Base-by-base conservation (phyloP, 1,139 yeast genomes). In the Candida sp. region DNA sequence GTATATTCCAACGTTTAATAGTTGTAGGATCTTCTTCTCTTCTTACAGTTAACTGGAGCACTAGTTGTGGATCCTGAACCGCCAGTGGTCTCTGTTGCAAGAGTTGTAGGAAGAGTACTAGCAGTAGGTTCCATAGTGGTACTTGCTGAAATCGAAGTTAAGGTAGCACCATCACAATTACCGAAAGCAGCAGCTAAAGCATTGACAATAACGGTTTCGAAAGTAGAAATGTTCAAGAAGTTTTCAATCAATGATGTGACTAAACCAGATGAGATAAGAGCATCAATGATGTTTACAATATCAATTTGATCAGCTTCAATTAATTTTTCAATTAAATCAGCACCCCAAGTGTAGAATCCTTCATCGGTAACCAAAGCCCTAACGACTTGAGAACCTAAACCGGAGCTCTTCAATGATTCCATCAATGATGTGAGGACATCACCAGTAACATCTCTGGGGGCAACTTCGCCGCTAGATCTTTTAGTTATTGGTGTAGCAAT, bases 161-260 rank as follows among this genome's bases (percentile, higher is more conserved):
- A 57, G 9, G 69, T 52, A 21, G 61, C 47, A 43, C 64, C 68
- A 38, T 58, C 65, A 68, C 78, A 73, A 41, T 68, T 56, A 46
- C 72, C 72, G 45, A 65, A 61, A 35, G 75, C 75, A 49, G 77
- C 77, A 51, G 75, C 74, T 57, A 73, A 70, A 34, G 77, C 76
- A 48, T 67, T 73, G 48, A 68, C 68, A 46, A 68, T 61, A 43
- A 72, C 69, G 21, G 73, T 62, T 57, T 68, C 60, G 50, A 73
- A 68, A 33, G 76, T 72, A 39, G 57, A 60, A 40, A 70, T 45
- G 54, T 64, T 71, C 55, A 73, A 69, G 66, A 73, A 70, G 46
- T 65, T 64, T 51, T 68, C 52, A 55, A 73, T 56, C 45, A 73
- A 55, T 21, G 68, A 56, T 35, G 72, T 67, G 46, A 72, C 60